Conservation (phyloP, 2,329 filamentous ascomycete genomes). For the Sphaerostilbella broomeana region DNA sequence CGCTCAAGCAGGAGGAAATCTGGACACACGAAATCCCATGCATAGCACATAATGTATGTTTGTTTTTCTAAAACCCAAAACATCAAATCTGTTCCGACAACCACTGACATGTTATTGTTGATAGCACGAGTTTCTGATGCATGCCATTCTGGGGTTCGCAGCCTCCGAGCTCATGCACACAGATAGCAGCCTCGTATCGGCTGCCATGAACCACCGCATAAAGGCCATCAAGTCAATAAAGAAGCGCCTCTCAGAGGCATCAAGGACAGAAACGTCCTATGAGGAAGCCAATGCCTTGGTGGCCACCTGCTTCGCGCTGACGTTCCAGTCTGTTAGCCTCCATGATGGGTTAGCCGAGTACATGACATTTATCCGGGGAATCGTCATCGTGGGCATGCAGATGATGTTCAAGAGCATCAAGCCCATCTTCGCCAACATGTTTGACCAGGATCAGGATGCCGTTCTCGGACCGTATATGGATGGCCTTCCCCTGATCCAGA, state of each 20-base stretch:
- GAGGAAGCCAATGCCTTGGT: slow-evolving; percentile 54
- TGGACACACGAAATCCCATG: slow-evolving; percentile 63
- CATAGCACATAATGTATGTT: slow-evolving; percentile 56
- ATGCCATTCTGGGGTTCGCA: slow-evolving; percentile 61
- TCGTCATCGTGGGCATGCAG: slow-evolving; percentile 48
- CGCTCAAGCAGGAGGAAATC: slow-evolving; percentile 56
- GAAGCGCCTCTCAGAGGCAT: slow-evolving; percentile 40
- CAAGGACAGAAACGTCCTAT: slow-evolving; percentile 34
- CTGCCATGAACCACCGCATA: slow-evolving; percentile 58
- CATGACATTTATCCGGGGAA: slow-evolving; percentile 54
- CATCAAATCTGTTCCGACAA: not conserved
- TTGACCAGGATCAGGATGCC: slow-evolving; percentile 34
- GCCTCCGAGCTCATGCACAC: slow-evolving; percentile 56
- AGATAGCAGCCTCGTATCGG: slow-evolving; percentile 45
- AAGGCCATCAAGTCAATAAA: slow-evolving; percentile 59
- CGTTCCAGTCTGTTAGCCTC: slow-evolving; percentile 51
- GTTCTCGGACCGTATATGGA: slow-evolving; percentile 40
- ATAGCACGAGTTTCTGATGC: slow-evolving; percentile 62
- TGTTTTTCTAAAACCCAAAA: too few relatives aligned
- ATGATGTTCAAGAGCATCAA: slow-evolving; percentile 44
- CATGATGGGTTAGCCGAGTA: slow-evolving; percentile 54
- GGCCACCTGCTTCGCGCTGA: slow-evolving; percentile 53
- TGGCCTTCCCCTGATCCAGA: slow-evolving; percentile 38
- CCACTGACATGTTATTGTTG: slow-evolving; percentile 5
- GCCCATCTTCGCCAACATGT: slow-evolving; percentile 44